phyloP scores from a whole-genome alignment of 768 basidiomycete species.

The Podaxis sp. region DNA sequence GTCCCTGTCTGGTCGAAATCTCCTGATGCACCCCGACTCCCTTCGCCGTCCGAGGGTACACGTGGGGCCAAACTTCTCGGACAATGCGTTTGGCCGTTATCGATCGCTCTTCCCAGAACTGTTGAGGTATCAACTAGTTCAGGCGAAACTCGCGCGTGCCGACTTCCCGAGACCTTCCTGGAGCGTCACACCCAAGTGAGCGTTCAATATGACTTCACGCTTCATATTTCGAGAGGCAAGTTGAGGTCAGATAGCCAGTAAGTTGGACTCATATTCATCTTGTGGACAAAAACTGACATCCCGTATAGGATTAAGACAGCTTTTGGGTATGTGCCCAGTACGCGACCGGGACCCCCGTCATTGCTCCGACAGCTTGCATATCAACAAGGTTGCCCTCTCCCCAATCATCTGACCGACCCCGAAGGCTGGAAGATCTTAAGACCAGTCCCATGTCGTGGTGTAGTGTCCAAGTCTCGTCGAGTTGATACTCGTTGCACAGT shows the following conservation, averaged over 20 bases:
- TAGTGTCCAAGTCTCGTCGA: conserved; percentile 36
- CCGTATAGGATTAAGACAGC: conserved; percentile 44
- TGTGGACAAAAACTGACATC: neutral
- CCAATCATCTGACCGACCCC: conserved; percentile 46
- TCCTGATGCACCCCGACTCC: conserved; percentile 35
- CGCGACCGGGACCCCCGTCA: conserved; percentile 44
- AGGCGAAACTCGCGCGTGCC: conserved; percentile 36
- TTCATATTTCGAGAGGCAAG: conserved; percentile 45
- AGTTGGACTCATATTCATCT: conserved; percentile 17
- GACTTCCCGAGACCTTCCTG: conserved; percentile 51
- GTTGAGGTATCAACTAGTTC: conserved; percentile 35
- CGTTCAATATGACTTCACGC: conserved; percentile 49
- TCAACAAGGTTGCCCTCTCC: conserved; percentile 40
- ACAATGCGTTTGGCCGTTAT: conserved; percentile 46
- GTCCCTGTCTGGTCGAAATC: conserved; percentile 50
- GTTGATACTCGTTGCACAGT: conserved; percentile 37
- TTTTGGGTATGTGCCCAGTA: conserved; percentile 50
- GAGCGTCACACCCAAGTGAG: conserved; percentile 48
- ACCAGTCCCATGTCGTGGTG: conserved; percentile 38
- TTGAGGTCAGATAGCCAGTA: conserved; percentile 47
- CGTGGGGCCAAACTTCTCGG: conserved; percentile 44
- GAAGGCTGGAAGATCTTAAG: conserved; percentile 50
- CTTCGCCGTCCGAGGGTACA: conserved; percentile 39
- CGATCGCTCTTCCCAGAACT: conserved; percentile 42
- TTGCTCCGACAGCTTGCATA: conserved; percentile 49